Base-by-base conservation (phyloP, 106 monocot species). In the Dendrobium catenatum region DNA sequence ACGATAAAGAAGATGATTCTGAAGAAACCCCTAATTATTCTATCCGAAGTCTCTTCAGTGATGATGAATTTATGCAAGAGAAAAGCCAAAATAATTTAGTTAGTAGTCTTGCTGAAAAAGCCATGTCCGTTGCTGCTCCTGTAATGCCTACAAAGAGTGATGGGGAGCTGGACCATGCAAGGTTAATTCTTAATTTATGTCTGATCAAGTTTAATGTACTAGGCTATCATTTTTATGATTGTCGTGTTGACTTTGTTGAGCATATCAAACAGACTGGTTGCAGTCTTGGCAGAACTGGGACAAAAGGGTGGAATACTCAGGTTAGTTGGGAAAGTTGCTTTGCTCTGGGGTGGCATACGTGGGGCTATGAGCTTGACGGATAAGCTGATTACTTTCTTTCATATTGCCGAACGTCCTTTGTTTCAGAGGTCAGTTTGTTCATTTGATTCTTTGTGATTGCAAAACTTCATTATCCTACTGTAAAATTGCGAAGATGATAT, bases 281-380 rank as follows among this genome's bases (percentile, higher is more conserved):
- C 89, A 19, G 75, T 93, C 75, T 82, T 99, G 49, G 87, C 93
- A 75, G 99, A 91, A 82, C 79, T 99, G 82, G 95, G 95, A 82
- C 95, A 99, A 73, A 95, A 86, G 75, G 99, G 95, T 68, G 99
- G 95, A 77, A 40, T 93, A 9, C 83, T 99, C 79, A 89, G 87
- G 76, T 86, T 95, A 72, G 78, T 95, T 78, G 95, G 95, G 43
- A 99, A 99, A 79, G 61, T 91, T 85, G 99, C 93, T 83, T 81
- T 99, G 79, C 89, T 99, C 0, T 99, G 99, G 99, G 99, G 99
- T 77, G 99, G 99, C 31, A 88, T 99, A 20, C 95, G 95, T 80
- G 95, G 99, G 64, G 99, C 99, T 68, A 84, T 91, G 88, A 99
- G 95, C 84, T 88, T 99, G 86, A 93, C 93, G 2, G 91, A 93